phyloP scores from a whole-genome alignment of 768 basidiomycete genomes.

The Xerocomellus chrysenteron region DNA sequence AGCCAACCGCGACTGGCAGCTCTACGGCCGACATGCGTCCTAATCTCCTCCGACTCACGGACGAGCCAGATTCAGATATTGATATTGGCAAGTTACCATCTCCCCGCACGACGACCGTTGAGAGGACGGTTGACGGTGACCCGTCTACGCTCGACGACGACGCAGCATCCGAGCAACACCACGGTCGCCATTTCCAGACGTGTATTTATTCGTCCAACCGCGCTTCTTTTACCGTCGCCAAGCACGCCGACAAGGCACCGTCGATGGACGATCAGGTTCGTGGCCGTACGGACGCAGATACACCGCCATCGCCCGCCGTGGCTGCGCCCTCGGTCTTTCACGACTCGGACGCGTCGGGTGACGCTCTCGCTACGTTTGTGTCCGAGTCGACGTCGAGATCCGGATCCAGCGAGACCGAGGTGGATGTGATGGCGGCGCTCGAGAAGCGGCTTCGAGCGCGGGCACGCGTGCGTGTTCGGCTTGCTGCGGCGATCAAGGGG shows the following conservation, averaged over 20 bases:
- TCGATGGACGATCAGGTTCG: background rate
- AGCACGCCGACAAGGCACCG: background rate
- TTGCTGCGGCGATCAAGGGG: constrained; percentile 36
- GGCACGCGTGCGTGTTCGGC: constrained; percentile 47
- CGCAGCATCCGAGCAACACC: background rate
- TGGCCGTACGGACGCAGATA: background rate
- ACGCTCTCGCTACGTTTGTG: too few relatives aligned
- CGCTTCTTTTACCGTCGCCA: background rate
- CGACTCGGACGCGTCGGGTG: background rate
- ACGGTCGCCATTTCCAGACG: background rate
- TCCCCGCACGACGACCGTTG: background rate
- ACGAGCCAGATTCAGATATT: background rate
- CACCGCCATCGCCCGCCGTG: background rate
- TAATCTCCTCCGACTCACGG: constrained; percentile 3
- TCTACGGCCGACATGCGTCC: background rate
- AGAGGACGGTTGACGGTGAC: background rate
- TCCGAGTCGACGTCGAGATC: background rate
- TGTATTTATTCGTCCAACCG: background rate
- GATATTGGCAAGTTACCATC: background rate
- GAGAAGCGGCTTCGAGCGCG: constrained; percentile 49
- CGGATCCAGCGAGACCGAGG: background rate
- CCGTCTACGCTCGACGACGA: background rate
- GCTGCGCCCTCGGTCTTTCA: background rate
- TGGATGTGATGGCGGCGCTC: constrained; percentile 9
- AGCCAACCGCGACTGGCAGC: background rate